Evolutionary conservation across 495 filamentous ascomycete genomes (phyloP), one percentile per base, ranked within the genome.

Genomic region (Penicillium bialowiezense): DNA sequence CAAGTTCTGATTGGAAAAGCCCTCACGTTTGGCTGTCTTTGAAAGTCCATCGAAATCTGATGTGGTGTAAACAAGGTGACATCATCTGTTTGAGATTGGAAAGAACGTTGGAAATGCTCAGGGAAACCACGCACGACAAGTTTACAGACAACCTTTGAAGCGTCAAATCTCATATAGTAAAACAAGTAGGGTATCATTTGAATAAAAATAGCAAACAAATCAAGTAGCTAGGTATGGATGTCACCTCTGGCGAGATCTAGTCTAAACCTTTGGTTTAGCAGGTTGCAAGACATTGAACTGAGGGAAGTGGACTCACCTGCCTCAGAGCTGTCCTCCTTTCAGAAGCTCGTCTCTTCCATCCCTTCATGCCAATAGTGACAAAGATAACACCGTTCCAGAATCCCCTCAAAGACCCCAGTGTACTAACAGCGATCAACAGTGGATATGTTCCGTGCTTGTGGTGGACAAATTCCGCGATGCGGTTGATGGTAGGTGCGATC

Each of bases 321-420:
- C 21, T 41, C n/a, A 26, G n/a, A 41, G 38, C 38, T 19, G 39
- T 28, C 18, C 42, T 35, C 15, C 32, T 18, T 21, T 54, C 39
- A 37, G 12, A 34, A 2, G 51, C 45, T 6, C 43, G 35, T 44
- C 65, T 58, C 47, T 61, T 70, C 62, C 64, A 60, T 5, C 63
- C 64, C 31, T 70, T 65, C 54, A 70, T 61, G 0, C 70, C 72
- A 14, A 75, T 63, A 0, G 62, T 63, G 8, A 74, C 52, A 46
- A 73, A 77, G 1, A 77, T 69, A 3, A 76, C 48, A 0, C 70
- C 71, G 47, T 77, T 77, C 72, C 72, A 77, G 37, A 77, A 75
- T 7, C 74, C 74, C 1, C 73, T 58, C 34, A 77, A 50, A 0
- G 71, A 72, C 6, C 72, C 69, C 29, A 69, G 60, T 5, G 58